Conservation (phyloP, 495 filamentous ascomycete genomes). For the Elaphomyces granulatus region DNA sequence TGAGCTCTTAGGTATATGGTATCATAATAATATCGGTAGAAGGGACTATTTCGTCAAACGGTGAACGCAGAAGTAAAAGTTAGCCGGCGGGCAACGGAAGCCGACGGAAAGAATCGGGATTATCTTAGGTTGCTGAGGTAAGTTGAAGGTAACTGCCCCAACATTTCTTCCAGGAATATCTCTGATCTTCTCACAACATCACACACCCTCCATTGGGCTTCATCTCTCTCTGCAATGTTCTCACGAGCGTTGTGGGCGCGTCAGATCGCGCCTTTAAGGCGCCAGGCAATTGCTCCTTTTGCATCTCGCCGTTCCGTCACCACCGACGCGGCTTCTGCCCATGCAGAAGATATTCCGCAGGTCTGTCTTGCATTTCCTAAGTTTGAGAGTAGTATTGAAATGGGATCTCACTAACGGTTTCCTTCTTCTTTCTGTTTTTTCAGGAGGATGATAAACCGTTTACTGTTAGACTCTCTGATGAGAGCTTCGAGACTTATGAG, state of each 20-base stretch:
- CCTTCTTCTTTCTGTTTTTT: slow-evolving; percentile 6
- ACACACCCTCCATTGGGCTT: background rate
- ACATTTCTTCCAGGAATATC: too few relatives aligned
- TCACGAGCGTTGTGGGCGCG: slow-evolving; percentile 30
- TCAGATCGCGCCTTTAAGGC: slow-evolving; percentile 37
- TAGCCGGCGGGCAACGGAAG: too few relatives aligned
- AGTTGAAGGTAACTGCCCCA: too few relatives aligned
- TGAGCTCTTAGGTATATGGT: too few relatives aligned
- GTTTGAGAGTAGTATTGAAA: too few relatives aligned
- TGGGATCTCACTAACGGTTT: too few relatives aligned
- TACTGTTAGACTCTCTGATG: slow-evolving; percentile 79
- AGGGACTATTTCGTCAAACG: too few relatives aligned
- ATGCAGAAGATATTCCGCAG: slow-evolving; percentile 63
- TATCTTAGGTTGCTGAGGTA: too few relatives aligned
- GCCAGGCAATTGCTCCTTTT: slow-evolving; percentile 38
- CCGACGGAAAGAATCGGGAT: too few relatives aligned
- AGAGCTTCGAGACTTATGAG: slow-evolving; percentile 99
- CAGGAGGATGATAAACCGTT: slow-evolving; percentile 93
- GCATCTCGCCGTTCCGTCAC: slow-evolving; percentile 61
- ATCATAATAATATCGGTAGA: too few relatives aligned
- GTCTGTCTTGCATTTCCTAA: slow-evolving; percentile 46
- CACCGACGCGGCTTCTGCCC: slow-evolving; percentile 81
- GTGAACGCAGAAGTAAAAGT: too few relatives aligned
- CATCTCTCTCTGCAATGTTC: slow-evolving; percentile 24
- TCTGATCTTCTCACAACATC: too few relatives aligned